Base-by-base conservation (phyloP, 23 red algal genomes). In the Chondrus crispus region DNA sequence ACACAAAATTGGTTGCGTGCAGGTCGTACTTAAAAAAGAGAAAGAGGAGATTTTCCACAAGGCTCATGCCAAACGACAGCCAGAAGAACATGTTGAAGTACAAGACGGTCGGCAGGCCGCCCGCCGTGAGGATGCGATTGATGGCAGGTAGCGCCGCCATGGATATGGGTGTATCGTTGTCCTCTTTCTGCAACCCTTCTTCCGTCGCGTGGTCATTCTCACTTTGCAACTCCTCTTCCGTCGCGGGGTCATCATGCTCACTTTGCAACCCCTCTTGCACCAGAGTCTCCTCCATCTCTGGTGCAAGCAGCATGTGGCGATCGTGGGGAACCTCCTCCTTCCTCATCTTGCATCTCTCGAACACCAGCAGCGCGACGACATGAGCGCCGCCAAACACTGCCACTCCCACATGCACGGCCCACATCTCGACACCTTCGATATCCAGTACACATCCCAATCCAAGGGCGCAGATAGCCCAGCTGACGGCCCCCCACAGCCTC, bases 1-100 rank as follows among this genome's bases (percentile, higher is more conserved):
- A 87, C 36, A 88, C 58, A 5, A 81, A 7, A 44, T 87, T 80
- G 69, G 64, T 68, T 14, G 92, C 53, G 2, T 68, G 32, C n/a
- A 94, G 80, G 62, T 94, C 92, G 26, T 94, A 47, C 45, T 74
- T 18, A 40, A 94, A 63, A 22, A 85, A 93, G 2, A 94, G 82
- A 46, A 94, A 94, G 39, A 87, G 26, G 20, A 94, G 84, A 62
- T 79, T 87, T 81, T 88, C 83, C 33, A 94, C 83, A 28, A 87
- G 62, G 54, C 70, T 87, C 82, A 87, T 94, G 28, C 92, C 92
- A 30, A 63, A 82, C 47, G 51, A 51, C 39, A 87, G 58, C 77
- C 76, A 92, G 41, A 92, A 84, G 42, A 92, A 24, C 16, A 92
- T 42, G 41, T 84, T 84, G 36, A 84, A 82, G 58, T 83, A 92